These are phyloP conservation scores for Fusarium tjaetaba DNA, from an alignment of 2,329 filamentous ascomycete genomes.

Conservation along the genomic window DNA sequence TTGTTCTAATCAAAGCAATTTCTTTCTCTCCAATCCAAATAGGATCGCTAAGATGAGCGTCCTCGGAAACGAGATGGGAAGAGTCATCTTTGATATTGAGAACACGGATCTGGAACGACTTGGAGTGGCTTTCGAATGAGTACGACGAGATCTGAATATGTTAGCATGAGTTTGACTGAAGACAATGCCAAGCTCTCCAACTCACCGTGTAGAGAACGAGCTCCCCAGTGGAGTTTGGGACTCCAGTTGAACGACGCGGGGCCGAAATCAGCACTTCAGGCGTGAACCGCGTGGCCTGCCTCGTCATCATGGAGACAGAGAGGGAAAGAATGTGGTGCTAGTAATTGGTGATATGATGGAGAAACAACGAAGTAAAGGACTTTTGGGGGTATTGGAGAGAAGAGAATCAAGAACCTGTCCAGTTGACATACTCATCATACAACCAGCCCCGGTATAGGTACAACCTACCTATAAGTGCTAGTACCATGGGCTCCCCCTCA, in stretches of 20 bases:
- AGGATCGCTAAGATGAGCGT: constrained; percentile 73
- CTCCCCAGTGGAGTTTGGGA: constrained; percentile 74
- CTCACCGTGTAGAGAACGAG: constrained; percentile 71
- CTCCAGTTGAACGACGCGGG: constrained; percentile 74
- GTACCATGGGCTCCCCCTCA: constrained; percentile 21
- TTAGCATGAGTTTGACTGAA: constrained; percentile 2
- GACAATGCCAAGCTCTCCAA: constrained; percentile 1
- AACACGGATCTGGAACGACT: constrained; percentile 74
- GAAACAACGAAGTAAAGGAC: not conserved
- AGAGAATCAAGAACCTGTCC: constrained; percentile 17
- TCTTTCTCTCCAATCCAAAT: constrained; percentile 79
- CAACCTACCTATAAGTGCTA: not conserved
- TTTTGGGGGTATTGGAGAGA: constrained; percentile 1
- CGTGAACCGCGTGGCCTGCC: constrained; percentile 76
- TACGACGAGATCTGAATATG: constrained; percentile 71
- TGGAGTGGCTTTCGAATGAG: constrained; percentile 79
- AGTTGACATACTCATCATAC: constrained; percentile 33
- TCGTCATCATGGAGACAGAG: constrained; percentile 66
- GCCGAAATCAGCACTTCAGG: constrained; percentile 81
- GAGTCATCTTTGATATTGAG: constrained; percentile 75
- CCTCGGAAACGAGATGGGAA: constrained; percentile 72
- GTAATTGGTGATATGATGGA: not conserved
- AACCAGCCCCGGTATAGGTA: not conserved
- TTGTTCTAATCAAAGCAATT: constrained; percentile 63
- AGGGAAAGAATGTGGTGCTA: not conserved